Base-by-base conservation (phyloP, 139 green algal genomes). In the Chlamydomonas applanata region DNA sequence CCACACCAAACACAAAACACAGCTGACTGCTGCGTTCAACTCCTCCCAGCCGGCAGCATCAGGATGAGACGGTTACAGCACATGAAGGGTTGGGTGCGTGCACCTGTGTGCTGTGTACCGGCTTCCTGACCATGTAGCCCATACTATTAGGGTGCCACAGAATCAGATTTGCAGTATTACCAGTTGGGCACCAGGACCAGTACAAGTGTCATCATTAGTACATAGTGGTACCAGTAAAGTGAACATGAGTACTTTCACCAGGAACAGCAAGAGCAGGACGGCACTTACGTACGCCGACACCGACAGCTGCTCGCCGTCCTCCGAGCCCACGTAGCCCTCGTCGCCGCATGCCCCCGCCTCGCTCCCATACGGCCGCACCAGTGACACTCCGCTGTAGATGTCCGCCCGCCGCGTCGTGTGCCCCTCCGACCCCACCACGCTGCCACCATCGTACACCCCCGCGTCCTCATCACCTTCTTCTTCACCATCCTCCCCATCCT, bases 271-370 rank as follows among this genome's bases (percentile, higher is more conserved):
- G 4, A 16, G 25, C 27, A 63, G 13, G 46, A 62, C 22, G 11
- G 11, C 54, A 62, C 54, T 75, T 33, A 68, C 69, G 34, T 54
- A 75, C 24, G 69, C 54, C n/a, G 69, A 75, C 33, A 75, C 69
- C 2, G 69, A 75, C 35, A 76, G 32, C 52, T 65, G 20, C 33
- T 74, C 69, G 3, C 32, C 69, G 69, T 74, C 69, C 32, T 73
- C 67, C 29, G 46, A 63, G 3, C 46, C 46, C 46, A 49, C 17
- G 33, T 54, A 17, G 33, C 62, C 69, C 30, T 68, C 67, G 40
- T 25, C 36, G 32, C 19, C 35, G 4, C 35, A 4, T 71, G 64
- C 53, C 14, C 53, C 53, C 24, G 53, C 53, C 19, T 61, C 19
- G 19, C 20, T 27, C 11, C 53, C 53, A 14, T 25, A 25, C 35